These are phyloP conservation scores for Aureobasidium mangrovei DNA, from an alignment of 2,329 filamentous ascomycete genomes.

Conservation along the genomic window DNA sequence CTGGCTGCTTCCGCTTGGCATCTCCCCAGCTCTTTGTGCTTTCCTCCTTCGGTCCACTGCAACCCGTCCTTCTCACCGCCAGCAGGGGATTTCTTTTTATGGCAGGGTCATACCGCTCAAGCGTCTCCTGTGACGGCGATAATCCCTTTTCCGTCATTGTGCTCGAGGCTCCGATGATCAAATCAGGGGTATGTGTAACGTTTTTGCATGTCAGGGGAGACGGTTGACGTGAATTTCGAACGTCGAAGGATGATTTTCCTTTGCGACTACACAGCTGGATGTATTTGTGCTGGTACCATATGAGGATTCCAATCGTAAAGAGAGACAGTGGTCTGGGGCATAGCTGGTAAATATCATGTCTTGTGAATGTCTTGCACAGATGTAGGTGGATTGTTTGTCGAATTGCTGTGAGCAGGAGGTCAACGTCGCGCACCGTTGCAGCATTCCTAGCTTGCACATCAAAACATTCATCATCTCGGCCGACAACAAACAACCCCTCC, in stretches of 20 bases:
- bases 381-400: conserved; percentile 6
- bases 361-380: neutral
- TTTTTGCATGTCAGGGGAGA: conserved; percentile 9
- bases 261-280: neutral
- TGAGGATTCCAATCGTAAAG: neutral
- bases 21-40: neutral
- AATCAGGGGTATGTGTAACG: conserved; percentile 7
- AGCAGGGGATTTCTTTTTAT: neutral
- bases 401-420: conserved; percentile 12
- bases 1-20: neutral
- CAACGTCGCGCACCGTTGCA: conserved; percentile 13
- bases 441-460: conserved; percentile 13
- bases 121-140: conserved; percentile 1
- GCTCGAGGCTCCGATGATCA: neutral
- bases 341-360: neutral
- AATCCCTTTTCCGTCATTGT: neutral
- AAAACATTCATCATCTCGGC: conserved; percentile 13
- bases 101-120: neutral
- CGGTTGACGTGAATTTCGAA: conserved; percentile 8
- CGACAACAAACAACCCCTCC: conserved; percentile 14
- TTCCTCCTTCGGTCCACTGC: neutral
- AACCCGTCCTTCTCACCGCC: neutral
- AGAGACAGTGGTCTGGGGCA: neutral
- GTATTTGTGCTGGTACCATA: conserved; percentile 1
- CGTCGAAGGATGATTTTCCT: neutral